Base-by-base conservation (phyloP, 177 flowering plant genomes). In the Tripterygium wilfordii region DNA sequence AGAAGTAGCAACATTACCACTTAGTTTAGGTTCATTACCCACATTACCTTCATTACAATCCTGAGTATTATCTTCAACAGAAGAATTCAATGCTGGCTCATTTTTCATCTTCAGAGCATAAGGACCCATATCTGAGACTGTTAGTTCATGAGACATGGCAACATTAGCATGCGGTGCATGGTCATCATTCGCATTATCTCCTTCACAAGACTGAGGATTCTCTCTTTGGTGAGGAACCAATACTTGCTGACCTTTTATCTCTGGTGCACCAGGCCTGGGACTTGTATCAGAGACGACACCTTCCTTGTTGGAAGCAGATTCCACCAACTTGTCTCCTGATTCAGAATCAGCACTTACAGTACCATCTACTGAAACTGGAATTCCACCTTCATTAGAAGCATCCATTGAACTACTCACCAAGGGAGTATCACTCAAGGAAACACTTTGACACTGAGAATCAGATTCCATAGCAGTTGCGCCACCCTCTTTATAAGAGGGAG, bases 361-460 rank as follows among this genome's bases (percentile, higher is more conserved):
- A 27, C 42, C 57, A 20, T 61, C 51, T 16, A 22, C 40, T 37
- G 49, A 42, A 8, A 23, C 48, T 31, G 53, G 29, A 43, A 18
- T 25, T 21, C 49, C 23, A 26, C 15, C 45, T 52, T 45, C 64
- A 27, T 32, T 31, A 38, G 63, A 18, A 42, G 56, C 60, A 51
- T 64, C 66, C 14, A 36, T 40, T 43, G 61, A 50, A 64, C 39
- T 29, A 36, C 27, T 54, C 32, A 35, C 44, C 36, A 27, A 26
- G 22, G 61, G 36, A 37, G 45, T 15, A 61, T 67, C 58, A 56
- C 37, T 42, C 12, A 41, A 17, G 17, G 64, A 38, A 42, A n/a
- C 45, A 28, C 15, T 55, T 6, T 31, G 50, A 45, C 35, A 36
- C 19, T 18, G 30, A 1, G 33, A 15, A 23, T 25, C 29, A n/a